A percentile compares a stretch with the other conserved stretches of the same genome.
phyloP scores from a whole-genome alignment of 164 flowering plant species.

The Kingdonia uniflora region DNA sequence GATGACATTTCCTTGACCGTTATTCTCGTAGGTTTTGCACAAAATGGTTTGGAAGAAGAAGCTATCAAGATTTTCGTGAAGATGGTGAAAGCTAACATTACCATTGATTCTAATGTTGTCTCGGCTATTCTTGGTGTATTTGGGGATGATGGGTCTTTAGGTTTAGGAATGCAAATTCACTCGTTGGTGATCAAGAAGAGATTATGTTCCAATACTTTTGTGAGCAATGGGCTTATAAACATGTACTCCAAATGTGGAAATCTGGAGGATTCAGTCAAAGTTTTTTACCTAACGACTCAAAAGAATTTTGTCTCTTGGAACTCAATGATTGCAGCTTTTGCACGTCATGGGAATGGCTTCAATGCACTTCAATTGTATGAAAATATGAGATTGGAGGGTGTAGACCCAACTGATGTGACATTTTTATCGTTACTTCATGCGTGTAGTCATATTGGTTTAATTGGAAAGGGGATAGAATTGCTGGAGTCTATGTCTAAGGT shows the following conservation, averaged over 20 bases:
- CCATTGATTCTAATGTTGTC: constrained; percentile 56
- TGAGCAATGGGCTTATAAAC: constrained; percentile 63
- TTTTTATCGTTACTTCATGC: constrained; percentile 85
- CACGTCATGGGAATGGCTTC: constrained; percentile 73
- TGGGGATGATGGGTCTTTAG: constrained; percentile 46
- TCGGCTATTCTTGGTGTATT: constrained; percentile 80
- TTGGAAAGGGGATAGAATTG: constrained; percentile 62
- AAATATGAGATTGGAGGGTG: constrained; percentile 46
- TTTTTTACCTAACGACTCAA: constrained; percentile 34
- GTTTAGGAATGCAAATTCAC: constrained; percentile 73
- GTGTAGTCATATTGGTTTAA: constrained; percentile 74
- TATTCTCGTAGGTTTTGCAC: constrained; percentile 77
- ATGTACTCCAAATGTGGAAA: constrained; percentile 90
- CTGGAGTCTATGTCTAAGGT: constrained; percentile 50
- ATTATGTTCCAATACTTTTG: constrained; percentile 25
- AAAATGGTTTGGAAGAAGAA: constrained; percentile 73
- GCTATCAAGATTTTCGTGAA: constrained; percentile 54
- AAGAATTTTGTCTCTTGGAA: constrained; percentile 76
- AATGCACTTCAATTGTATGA: constrained; percentile 58
- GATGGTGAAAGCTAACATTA: constrained; percentile 35
- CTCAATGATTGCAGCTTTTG: constrained; percentile 78
- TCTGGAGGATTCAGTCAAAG: constrained; percentile 45
- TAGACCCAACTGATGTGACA: constrained; percentile 70
- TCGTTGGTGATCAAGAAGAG: constrained; percentile 52
- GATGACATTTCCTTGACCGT: constrained; percentile 79